Evolutionary conservation across 345 rosid genomes (phyloP), one percentile per base, ranked within the genome.

Genomic region (Populus euphratica): DNA sequence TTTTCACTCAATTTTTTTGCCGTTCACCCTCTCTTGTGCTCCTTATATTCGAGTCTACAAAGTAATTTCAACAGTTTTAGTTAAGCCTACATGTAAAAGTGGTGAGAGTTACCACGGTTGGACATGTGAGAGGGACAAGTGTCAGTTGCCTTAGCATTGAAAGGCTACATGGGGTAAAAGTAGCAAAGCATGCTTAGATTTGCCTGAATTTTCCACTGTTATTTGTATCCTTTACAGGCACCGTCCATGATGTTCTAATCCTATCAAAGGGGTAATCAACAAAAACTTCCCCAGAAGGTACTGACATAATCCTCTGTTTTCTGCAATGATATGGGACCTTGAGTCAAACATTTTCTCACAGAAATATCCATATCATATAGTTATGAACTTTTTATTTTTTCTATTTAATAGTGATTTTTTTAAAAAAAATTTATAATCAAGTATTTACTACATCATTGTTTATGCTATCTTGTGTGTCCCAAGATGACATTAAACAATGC

Each of bases 111-210:
- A 31, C 49, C 4, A 14, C 66, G 36, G 52, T 49, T 33, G 4
- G 79, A 61, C 74, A 25, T 17, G 69, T 77, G 79, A 54, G 2
- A 4, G 8, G 61, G 61, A 20, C 63, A 77, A 14, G 69, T 70
- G 79, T 59, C 33, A 2, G 21, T 4, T 2, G 3, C 5, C 3
- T 1, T 1, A 20, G 13, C 6, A 61, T 59, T 39, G 43, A 39
- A 21, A 23, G 18, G 61, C 72, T 61, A 41, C 74, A 69, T 77
- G 49, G 68, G 69, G 79, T 69, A 59, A 18, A 77, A 39, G 8
- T 31, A 49, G 8, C 14, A 2, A 31, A 11, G 43, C 9, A 7
- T 14, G 43, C 9, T 38, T 10, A 68, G 43, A 39, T 6, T 39
- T 39, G 43, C 43, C 43, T 8, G 35, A 62, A 62, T 31, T n/a